These are phyloP conservation scores for Ploettnerulaceae sp. DNA, from an alignment of 2,329 filamentous ascomycete genomes.

Conservation along the genomic window DNA sequence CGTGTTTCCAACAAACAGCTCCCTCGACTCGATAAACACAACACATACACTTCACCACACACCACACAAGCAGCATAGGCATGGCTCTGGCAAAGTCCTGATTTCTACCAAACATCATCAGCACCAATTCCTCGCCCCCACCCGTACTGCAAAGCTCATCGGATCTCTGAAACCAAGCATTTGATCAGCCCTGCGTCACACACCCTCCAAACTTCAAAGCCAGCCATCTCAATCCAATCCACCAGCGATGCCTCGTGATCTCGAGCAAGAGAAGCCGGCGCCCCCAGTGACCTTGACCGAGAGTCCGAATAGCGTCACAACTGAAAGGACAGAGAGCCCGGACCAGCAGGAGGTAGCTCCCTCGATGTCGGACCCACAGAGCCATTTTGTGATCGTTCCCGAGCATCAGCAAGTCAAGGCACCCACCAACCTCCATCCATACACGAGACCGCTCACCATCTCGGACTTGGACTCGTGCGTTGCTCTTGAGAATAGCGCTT, in stretches of 20 bases:
- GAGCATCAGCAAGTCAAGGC: conserved; percentile 23
- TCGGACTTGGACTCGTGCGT: conserved; percentile 58
- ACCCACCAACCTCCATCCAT: conserved; percentile 60
- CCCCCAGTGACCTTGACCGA: conserved; percentile 20
- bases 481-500: conserved; percentile 51
- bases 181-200: conserved; percentile 1
- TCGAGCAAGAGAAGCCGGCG: conserved; percentile 8
- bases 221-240: not conserved
- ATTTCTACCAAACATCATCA: not conserved
- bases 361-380: conserved; percentile 10
- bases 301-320: conserved; percentile 20
- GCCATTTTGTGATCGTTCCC: conserved; percentile 25
- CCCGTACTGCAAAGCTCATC: not conserved
- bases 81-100: not conserved
- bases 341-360: conserved; percentile 14
- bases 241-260: conserved; percentile 17
- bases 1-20: too few relatives aligned
- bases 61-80: not conserved
- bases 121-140: not conserved
- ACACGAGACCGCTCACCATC: conserved; percentile 66
- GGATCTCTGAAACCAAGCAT: not conserved
- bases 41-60: not conserved
- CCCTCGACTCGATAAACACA: too few relatives aligned
- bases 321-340: conserved; percentile 21
- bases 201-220: not conserved